phyloP scores from a whole-genome alignment of 495 filamentous ascomycete genomes.

The Astrothelium macrocarpum region DNA sequence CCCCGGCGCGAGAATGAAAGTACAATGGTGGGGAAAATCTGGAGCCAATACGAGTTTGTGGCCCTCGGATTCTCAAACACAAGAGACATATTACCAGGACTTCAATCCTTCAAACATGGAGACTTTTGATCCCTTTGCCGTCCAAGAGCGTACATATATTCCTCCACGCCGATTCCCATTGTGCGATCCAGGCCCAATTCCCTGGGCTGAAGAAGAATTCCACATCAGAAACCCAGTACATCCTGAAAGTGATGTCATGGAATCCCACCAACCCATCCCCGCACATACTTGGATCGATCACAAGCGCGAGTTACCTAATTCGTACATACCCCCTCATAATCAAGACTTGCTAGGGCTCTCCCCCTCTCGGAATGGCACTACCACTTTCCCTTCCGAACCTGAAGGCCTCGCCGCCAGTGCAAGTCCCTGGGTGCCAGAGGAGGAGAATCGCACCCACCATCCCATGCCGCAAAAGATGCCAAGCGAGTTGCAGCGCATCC shows the following conservation, averaged over 20 bases:
- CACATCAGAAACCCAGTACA: not conserved
- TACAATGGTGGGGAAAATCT: not conserved
- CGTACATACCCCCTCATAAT: not conserved
- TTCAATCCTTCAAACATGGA: not conserved
- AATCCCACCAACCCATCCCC: not conserved
- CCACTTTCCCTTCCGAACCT: not conserved
- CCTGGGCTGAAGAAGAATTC: not conserved
- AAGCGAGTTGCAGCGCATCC: not conserved
- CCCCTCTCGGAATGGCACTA: not conserved
- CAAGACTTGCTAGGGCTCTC: not conserved
- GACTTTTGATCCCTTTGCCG: not conserved
- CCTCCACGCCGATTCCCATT: not conserved
- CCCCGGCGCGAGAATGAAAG: not conserved
- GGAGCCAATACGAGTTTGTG: not conserved
- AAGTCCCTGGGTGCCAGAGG: conserved; percentile 4
- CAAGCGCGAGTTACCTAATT: no score
- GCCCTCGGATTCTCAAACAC: not conserved
- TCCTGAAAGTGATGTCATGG: not conserved
- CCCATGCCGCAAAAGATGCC: conserved; percentile 3
- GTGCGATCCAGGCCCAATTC: not conserved
- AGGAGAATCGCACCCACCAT: conserved; percentile 14
- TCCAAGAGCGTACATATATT: not conserved
- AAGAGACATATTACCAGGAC: not conserved
- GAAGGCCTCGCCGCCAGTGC: not conserved
- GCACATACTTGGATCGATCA: no score